A percentile compares a stretch with the other conserved stretches of the same genome.
Evolutionary conservation across 2,329 filamentous ascomycete species (phyloP).

Genomic region (Myriosclerotinia curreyana): DNA sequence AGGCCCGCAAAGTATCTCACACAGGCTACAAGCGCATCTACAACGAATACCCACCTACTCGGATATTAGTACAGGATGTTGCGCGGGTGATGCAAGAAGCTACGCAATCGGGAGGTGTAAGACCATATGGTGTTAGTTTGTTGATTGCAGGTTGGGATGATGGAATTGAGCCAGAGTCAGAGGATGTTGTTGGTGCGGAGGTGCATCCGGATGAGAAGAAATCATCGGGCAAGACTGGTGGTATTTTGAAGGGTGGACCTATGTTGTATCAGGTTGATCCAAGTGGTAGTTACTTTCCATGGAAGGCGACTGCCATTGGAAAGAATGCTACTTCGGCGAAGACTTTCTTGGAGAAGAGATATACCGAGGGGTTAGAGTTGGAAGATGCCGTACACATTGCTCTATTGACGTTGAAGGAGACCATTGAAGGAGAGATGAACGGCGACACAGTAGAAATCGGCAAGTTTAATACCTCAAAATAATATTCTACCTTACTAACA

Average conservation of each 20-base stretch:
- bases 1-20: slow-evolving; percentile 96
- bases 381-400: slow-evolving; percentile 99
- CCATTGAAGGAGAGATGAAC: slow-evolving; percentile 99
- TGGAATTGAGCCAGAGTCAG: slow-evolving; percentile 81
- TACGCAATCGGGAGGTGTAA: slow-evolving; percentile 94
- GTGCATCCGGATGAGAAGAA: slow-evolving; percentile 68
- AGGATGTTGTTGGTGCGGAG: slow-evolving; percentile 53
- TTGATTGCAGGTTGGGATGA: slow-evolving; percentile 98
- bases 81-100: slow-evolving; percentile 98
- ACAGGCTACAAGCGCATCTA: slow-evolving; percentile 99
- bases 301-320: slow-evolving; percentile 98
- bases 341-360: slow-evolving; percentile 98
- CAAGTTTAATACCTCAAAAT: slow-evolving; percentile 45
- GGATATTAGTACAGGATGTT: slow-evolving; percentile 98
- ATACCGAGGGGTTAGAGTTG: slow-evolving; percentile 93
- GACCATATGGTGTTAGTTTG: slow-evolving; percentile 93
- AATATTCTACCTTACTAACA: slow-evolving; percentile 30
- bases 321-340: slow-evolving; percentile 98
- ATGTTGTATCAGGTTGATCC: slow-evolving; percentile 99
- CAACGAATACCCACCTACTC: slow-evolving; percentile 99
- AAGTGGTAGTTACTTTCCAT: slow-evolving; percentile 98
- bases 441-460: slow-evolving; percentile 98
- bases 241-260: slow-evolving; percentile 90
- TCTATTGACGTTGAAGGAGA: slow-evolving; percentile 95
- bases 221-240: slow-evolving; percentile 81